A percentile compares a stretch with the other conserved stretches of the same genome.
Evolutionary conservation across 768 basidiomycete genomes (phyloP).

Genomic region (Kwoniella europaea): DNA sequence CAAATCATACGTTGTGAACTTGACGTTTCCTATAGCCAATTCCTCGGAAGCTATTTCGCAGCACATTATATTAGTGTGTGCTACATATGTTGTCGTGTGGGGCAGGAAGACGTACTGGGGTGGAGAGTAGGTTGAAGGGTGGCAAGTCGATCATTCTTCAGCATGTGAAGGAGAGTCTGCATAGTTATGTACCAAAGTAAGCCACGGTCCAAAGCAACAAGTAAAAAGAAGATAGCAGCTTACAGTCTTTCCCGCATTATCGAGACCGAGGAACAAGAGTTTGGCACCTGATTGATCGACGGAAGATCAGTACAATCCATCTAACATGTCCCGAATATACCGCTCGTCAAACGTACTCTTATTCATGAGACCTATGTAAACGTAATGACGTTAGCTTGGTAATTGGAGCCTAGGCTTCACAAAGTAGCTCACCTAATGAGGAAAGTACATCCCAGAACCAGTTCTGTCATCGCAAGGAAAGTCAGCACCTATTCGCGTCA

Average conservation of each 20-base stretch:
- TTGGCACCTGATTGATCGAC: slow-evolving; percentile 66
- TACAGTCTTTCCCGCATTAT: slow-evolving; percentile 99
- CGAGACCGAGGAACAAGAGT: slow-evolving; percentile 97
- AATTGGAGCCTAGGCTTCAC: background rate
- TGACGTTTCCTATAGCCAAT: slow-evolving; percentile 96
- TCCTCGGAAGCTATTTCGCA: slow-evolving; percentile 84
- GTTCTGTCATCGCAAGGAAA: slow-evolving; percentile 60
- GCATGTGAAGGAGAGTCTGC: slow-evolving; percentile 95
- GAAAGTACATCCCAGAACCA: slow-evolving; percentile 98
- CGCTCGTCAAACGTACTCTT: slow-evolving; percentile 67
- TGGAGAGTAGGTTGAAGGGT: slow-evolving; percentile 97
- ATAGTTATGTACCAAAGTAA: background rate
- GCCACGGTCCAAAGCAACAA: background rate
- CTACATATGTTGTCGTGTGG: background rate
- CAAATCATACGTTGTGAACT: slow-evolving; percentile 97
- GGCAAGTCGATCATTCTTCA: slow-evolving; percentile 97
- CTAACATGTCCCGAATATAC: background rate
- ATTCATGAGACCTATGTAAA: slow-evolving; percentile 74
- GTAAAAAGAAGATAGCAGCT: slow-evolving; percentile 42
- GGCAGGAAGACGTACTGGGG: slow-evolving; percentile 70
- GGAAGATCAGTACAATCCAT: slow-evolving; percentile 2
- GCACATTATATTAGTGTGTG: too few species aligned
- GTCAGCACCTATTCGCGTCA: background rate
- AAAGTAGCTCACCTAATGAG: slow-evolving; percentile 73
- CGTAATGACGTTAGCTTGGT: background rate